These are phyloP conservation scores for Ophiostoma sp. DNA, from an alignment of 2,329 filamentous ascomycete genomes.

Conservation along the genomic window DNA sequence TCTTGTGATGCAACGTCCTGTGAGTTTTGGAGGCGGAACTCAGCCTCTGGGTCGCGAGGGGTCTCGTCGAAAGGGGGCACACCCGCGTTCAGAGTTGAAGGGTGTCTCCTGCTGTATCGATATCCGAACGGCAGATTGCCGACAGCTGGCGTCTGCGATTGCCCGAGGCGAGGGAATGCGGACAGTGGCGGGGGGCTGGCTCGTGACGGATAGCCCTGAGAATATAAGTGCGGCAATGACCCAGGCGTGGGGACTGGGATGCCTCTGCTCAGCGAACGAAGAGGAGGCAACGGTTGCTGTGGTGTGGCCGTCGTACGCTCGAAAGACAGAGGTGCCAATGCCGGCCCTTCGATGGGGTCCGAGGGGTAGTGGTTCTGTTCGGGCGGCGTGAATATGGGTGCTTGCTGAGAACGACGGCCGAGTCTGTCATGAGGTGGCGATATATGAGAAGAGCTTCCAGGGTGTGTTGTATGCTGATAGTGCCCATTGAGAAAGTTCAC, in stretches of 20 bases:
- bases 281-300: slow-evolving; percentile 20
- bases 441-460: not conserved
- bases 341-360: slow-evolving; percentile 20
- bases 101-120: not conserved
- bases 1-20: no score
- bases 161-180: not conserved
- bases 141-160: slow-evolving; percentile 34
- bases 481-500: slow-evolving; percentile 2
- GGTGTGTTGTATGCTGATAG: not conserved
- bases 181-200: not conserved
- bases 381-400: slow-evolving; percentile 10
- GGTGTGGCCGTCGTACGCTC: not conserved
- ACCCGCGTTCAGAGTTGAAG: slow-evolving; percentile 9
- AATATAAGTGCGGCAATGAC: not conserved
- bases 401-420: not conserved
- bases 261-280: slow-evolving; percentile 16
- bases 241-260: slow-evolving; percentile 3
- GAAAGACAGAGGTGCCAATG: slow-evolving; percentile 12
- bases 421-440: not conserved
- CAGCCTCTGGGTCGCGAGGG: not conserved
- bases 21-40: not conserved
- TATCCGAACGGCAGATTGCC: slow-evolving; percentile 15
- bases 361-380: slow-evolving; percentile 26
- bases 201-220: not conserved
- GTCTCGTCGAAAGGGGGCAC: not conserved